A percentile compares a stretch with the other conserved stretches of the same genome.
Evolutionary conservation across 1,139 yeast species (phyloP).

Genomic region (Lodderomyces oxycetoniae): DNA sequence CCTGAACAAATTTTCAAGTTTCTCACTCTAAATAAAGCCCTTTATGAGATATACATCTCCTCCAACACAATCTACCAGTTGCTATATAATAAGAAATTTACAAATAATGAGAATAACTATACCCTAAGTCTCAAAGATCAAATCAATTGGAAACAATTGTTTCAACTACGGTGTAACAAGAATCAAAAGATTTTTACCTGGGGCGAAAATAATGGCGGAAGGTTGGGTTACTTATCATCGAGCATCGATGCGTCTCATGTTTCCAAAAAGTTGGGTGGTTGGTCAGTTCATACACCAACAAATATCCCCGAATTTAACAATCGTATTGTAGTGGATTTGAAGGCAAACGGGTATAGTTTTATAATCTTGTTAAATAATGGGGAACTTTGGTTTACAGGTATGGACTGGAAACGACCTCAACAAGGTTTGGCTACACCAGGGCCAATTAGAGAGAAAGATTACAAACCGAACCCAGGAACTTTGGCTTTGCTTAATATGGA

Average conservation of each 20-base stretch:
- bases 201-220: slow-evolving; percentile 53
- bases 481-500: slow-evolving; percentile 13
- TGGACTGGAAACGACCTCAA: slow-evolving; percentile 40
- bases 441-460: slow-evolving; percentile 14
- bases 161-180: slow-evolving; percentile 34
- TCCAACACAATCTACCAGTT: slow-evolving; percentile 41
- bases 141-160: slow-evolving; percentile 50
- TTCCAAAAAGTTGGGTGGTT: slow-evolving; percentile 21
- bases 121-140: slow-evolving; percentile 41
- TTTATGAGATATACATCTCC: slow-evolving; percentile 19
- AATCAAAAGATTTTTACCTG: slow-evolving; percentile 53
- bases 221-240: slow-evolving; percentile 50
- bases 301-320: slow-evolving; percentile 29
- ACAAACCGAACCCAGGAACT: slow-evolving; percentile 26
- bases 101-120: slow-evolving; percentile 16
- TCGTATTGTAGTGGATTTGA: slow-evolving; percentile 46
- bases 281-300: slow-evolving; percentile 42
- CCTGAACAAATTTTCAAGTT: slow-evolving; percentile 45
- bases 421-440: slow-evolving; percentile 18
- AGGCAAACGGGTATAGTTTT: slow-evolving; percentile 68
- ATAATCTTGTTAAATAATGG: slow-evolving; percentile 55
- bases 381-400: slow-evolving; percentile 50
- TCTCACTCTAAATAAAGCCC: slow-evolving; percentile 36
- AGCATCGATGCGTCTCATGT: slow-evolving; percentile 28
- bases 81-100: slow-evolving; percentile 46